Evolutionary conservation across 768 basidiomycete genomes (phyloP), one percentile per base, ranked within the genome.

Genomic region (Rhodotorula paludigena): DNA sequence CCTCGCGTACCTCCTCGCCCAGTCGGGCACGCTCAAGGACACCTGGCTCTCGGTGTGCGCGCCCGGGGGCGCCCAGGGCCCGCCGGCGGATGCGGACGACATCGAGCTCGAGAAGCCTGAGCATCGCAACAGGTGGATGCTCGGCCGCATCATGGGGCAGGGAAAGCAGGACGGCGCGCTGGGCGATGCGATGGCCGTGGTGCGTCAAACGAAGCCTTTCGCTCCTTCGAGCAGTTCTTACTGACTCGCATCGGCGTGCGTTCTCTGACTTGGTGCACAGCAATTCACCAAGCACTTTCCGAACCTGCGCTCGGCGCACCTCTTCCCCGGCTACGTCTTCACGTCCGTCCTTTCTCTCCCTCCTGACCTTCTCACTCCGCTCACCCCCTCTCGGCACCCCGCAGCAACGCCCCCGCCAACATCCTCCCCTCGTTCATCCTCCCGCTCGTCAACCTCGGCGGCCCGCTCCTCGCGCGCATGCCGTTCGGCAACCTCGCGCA

Each of bases 261-360:
- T 12, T 49, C 36, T 5, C n/a, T n/a, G 36, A 44, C 25, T 30
- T 59, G 28, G 18, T n/a, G 5, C 9, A 33, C 63, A 74, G 68
- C 68, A 73, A 52, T 63, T 74, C 62, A 56, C 60, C 20, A 49
- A 47, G 14, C 56, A 54, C 33, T 73, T 65, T 36, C 72, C 72
- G 20, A 9, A 45, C 25, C 62, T 75, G 16, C 57, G 45, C 20
- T 69, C 71, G 28, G 65, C 49, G 51, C 74, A 75, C 61, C 60
- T 74, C 42, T 75, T 75, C 60, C 74, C 74, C 15, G 74, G 74
- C 23, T 56, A 44, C 45, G 74, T 74, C 35, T 42, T 39, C 6
- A 73, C 74, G 53, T 54, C 10, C 21, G 53, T 39, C 36, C 45
- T 42, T 2, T 55, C 36, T 12, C 30, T 28, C n/a, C 36, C 12